Conservation (phyloP, 257 asterid genomes). For the Plantago elongata region DNA sequence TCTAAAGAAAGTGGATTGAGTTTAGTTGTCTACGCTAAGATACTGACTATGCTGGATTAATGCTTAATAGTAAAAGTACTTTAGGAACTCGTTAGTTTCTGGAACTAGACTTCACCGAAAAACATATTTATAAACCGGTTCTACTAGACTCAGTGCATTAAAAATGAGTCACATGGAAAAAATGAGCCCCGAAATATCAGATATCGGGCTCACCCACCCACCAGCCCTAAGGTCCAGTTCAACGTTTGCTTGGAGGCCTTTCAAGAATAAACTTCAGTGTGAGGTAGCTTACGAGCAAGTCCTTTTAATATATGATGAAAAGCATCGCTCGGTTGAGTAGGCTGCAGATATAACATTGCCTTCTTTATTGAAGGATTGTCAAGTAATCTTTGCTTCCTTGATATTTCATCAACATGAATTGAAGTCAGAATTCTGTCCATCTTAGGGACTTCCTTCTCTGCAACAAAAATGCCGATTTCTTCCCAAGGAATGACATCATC, state of each 20-base stretch:
- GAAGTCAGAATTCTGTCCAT: slow-evolving; percentile 76
- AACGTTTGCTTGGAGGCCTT: slow-evolving; percentile 47
- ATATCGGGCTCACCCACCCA: slow-evolving; percentile 50
- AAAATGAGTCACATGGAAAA: no score
- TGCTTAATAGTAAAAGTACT: no score
- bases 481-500: slow-evolving; percentile 98
- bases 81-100: no score
- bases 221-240: slow-evolving; percentile 92
- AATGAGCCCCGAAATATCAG: no score
- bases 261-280: slow-evolving; percentile 41
- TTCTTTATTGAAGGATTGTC: slow-evolving; percentile 93
- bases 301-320: slow-evolving; percentile 86
- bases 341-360: slow-evolving; percentile 86
- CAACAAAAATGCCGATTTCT: slow-evolving; percentile 79
- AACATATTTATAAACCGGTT: no score
- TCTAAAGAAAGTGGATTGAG: no score
- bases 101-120: no score
- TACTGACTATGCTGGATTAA: no score
- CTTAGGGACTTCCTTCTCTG: slow-evolving; percentile 77
- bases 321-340: slow-evolving; percentile 79
- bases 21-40: no score
- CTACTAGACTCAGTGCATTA: no score
- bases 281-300: slow-evolving; percentile 82
- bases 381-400: slow-evolving; percentile 73
- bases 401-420: slow-evolving; percentile 58